These are phyloP conservation scores for Pythium brassicae DNA, from an alignment of 352 stramenopile genomes.

Conservation along the genomic window DNA sequence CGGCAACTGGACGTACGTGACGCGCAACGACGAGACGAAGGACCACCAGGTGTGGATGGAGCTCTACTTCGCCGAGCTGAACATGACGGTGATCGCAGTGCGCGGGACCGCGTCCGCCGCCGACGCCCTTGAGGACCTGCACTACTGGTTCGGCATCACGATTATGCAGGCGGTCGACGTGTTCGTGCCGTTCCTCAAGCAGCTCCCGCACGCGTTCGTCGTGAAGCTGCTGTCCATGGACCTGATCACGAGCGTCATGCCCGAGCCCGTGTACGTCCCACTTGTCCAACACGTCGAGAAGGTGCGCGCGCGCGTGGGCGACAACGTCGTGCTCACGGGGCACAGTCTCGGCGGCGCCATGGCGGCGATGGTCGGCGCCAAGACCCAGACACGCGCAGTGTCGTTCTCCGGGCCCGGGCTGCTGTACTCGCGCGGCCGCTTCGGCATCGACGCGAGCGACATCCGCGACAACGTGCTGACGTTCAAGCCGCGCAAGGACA, in stretches of 20 bases:
- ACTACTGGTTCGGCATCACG: conserved; percentile 84
- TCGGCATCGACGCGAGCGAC: conserved; percentile 50
- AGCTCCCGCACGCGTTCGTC: conserved; percentile 63
- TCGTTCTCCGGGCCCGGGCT: conserved; percentile 74
- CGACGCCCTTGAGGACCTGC: conserved; percentile 78
- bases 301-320: conserved; percentile 37
- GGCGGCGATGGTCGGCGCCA: conserved; percentile 70
- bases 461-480: conserved; percentile 78
- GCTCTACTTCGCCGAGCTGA: conserved; percentile 68
- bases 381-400: conserved; percentile 64
- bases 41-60: conserved; percentile 81
- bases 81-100: conserved; percentile 81
- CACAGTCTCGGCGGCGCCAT: conserved; percentile 77
- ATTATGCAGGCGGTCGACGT: conserved; percentile 82
- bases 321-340: conserved; percentile 66
- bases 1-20: conserved; percentile 64
- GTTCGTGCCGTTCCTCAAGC: conserved; percentile 82
- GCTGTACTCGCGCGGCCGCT: conserved; percentile 69
- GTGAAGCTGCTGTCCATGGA: conserved; percentile 75
- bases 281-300: conserved; percentile 49
- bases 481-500: conserved; percentile 76
- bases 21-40: conserved; percentile 61
- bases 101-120: conserved; percentile 74
- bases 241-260: conserved; percentile 60
- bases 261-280: conserved; percentile 50